A percentile compares a stretch with the other conserved stretches of the same genome.
These are phyloP conservation scores for Mentha longifolia DNA, from an alignment of 257 asterid species.

Conservation along the genomic window DNA sequence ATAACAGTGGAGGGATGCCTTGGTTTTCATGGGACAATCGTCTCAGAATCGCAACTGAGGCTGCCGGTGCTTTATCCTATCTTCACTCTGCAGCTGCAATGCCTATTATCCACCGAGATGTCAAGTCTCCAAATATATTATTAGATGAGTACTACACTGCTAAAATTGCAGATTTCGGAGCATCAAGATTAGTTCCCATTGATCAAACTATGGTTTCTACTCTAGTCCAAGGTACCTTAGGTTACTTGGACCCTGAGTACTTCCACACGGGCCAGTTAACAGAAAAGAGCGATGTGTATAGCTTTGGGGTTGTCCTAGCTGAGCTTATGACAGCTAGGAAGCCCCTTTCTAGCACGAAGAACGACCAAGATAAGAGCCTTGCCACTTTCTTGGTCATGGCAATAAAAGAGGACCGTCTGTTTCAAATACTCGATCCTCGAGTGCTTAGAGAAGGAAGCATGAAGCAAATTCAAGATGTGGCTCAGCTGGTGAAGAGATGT, in stretches of 20 bases:
- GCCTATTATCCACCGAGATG: too few relatives aligned
- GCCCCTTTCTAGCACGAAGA: too few relatives aligned
- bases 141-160: conserved; percentile 49
- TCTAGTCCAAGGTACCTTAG: conserved; percentile 63
- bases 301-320: conserved; percentile 63
- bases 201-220: conserved; percentile 60
- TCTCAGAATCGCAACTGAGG: too few relatives aligned
- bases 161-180: conserved; percentile 63
- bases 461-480: conserved; percentile 38
- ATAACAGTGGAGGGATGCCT: too few relatives aligned
- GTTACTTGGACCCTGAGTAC: conserved; percentile 65
- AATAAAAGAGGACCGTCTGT: conserved; percentile 38
- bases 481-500: conserved; percentile 42
- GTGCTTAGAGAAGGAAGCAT: conserved; percentile 45
- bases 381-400: conserved; percentile 34
- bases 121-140: conserved; percentile 56
- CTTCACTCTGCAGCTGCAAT: too few relatives aligned
- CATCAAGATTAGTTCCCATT: conserved; percentile 55
- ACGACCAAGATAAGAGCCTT: too few relatives aligned
- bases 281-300: conserved; percentile 64
- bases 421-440: conserved; percentile 42
- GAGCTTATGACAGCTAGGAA: conserved; percentile 62
- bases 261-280: conserved; percentile 55
- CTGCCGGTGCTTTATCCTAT: too few relatives aligned
- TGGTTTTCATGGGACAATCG: too few relatives aligned